Base-by-base conservation (phyloP, 2,329 filamentous ascomycete species). In the Claviceps purpurea region DNA sequence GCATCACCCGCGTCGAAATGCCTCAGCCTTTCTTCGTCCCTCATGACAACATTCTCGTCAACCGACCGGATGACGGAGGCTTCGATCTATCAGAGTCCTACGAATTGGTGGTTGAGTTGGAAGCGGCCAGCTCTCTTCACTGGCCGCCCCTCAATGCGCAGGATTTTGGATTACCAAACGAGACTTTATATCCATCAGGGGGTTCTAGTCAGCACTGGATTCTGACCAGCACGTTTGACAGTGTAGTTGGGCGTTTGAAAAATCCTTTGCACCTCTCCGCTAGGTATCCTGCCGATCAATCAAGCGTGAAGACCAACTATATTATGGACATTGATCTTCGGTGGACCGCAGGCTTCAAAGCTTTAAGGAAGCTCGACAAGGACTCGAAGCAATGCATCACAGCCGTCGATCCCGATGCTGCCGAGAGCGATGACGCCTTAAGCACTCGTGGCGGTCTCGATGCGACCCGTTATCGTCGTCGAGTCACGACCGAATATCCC, bases 71-170 rank as follows among this genome's bases (percentile, higher is more conserved):
- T 47, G 71, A 74, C 24, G 63, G 65, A 37, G 65, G 68, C 5
- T 74, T 75, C 57, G 72, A 71, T 54, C 63, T 78, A 41, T 73
- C 72, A 34, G 70, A 76, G 49, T 64, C 65, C 22, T 81, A 81
- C 60, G 66, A 70, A 53, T 61, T 81, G 14, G 64, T 68, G 20
- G 64, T 79, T 41, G 76, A 81, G 58, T 63, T 81, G 16, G 74
- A 77, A 58, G 73, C 76, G 8, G 71, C 71, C 5, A 71, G 71
- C 45, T 70, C 72, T 51, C 64, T 66, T 11, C 66, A 66, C 40
- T 81, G 78, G 78, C 78, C 78, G 3, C 78, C 78, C 0, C 60
- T 73, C 14, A 70, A 73, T 39, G 56, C 60, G n/a, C 58, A 60
- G 16, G 65, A 67, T 55, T 60, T 67, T 46, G 65, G 63, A 16